These are phyloP conservation scores for Aspergillus pseudoviridinutans DNA, from an alignment of 2,329 filamentous ascomycete genomes.

Conservation along the genomic window DNA sequence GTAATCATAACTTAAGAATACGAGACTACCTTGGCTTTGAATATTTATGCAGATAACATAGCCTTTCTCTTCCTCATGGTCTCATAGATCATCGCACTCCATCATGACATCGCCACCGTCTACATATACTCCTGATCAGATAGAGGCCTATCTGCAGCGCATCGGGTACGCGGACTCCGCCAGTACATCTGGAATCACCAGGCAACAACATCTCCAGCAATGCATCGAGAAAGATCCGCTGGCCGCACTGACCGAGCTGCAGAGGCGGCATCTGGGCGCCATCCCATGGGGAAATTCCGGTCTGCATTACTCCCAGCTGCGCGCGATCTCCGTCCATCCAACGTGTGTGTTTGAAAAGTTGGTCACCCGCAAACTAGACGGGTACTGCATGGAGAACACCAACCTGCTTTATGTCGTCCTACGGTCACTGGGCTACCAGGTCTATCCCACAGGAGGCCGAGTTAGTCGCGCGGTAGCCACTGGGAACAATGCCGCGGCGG, in stretches of 20 bases:
- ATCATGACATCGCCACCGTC: constrained; percentile 2
- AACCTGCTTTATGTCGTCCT: constrained; percentile 50
- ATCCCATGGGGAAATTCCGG: constrained; percentile 57
- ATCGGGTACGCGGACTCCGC: constrained; percentile 23
- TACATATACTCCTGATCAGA: constrained; percentile 33
- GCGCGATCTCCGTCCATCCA: constrained; percentile 47
- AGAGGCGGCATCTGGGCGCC: constrained; percentile 43
- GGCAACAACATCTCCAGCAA: constrained; percentile 24
- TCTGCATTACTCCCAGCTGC: constrained; percentile 52
- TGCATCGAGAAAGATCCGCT: constrained; percentile 29
- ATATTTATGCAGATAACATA: not conserved
- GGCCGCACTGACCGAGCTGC: constrained; percentile 29
- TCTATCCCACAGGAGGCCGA: constrained; percentile 55
- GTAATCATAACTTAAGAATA: not conserved
- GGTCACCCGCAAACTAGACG: constrained; percentile 48
- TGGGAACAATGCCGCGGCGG: not conserved
- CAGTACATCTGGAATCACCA: constrained; percentile 10
- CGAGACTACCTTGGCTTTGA: not conserved
- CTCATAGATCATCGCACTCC: not conserved
- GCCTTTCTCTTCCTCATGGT: not conserved
- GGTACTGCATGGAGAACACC: constrained; percentile 62
- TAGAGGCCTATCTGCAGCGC: constrained; percentile 34
- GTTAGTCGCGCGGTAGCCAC: constrained; percentile 35
- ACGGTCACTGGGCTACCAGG: constrained; percentile 48
- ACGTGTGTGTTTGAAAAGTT: constrained; percentile 52